phyloP scores from a whole-genome alignment of 805 yeast species.

The Candida chauliodis region DNA sequence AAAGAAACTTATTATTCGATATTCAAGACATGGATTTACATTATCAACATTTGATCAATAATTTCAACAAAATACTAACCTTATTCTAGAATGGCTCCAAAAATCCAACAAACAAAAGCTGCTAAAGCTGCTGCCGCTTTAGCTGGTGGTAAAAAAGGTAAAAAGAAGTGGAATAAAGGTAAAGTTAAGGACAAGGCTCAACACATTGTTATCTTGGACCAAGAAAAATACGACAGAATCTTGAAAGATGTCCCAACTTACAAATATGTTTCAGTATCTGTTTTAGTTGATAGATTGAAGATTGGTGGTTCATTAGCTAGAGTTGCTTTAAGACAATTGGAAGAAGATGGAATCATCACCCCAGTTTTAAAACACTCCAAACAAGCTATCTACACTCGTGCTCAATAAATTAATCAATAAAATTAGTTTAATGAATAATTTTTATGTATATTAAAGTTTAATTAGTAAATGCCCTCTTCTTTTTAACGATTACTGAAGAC shows the following conservation, averaged over 20 bases:
- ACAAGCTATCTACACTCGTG: slow-evolving; percentile 93
- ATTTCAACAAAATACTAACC: slow-evolving; percentile 19
- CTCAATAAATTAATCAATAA: slow-evolving; percentile 30
- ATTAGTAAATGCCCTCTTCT: not conserved
- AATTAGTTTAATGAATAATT: slow-evolving; percentile 2
- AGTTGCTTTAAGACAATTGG: slow-evolving; percentile 94
- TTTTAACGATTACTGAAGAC: no score
- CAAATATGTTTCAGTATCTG: slow-evolving; percentile 97
- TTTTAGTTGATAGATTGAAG: slow-evolving; percentile 98
- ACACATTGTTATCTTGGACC: slow-evolving; percentile 95
- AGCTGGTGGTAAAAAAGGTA: slow-evolving; percentile 99
- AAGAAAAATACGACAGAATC: slow-evolving; percentile 98
- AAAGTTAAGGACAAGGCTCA: slow-evolving; percentile 99
- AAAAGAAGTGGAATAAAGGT: slow-evolving; percentile 99
- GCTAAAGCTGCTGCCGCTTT: slow-evolving; percentile 99
- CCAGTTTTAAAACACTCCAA: slow-evolving; percentile 93
- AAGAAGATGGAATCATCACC: slow-evolving; percentile 90
- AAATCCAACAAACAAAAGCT: slow-evolving; percentile 98
- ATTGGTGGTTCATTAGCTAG: slow-evolving; percentile 99
- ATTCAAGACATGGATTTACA: no score
- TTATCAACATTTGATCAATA: no score
- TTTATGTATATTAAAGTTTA: slow-evolving; percentile 2
- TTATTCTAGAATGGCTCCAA: slow-evolving; percentile 84
- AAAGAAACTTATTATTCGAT: no score
- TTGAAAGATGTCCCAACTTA: slow-evolving; percentile 98